phyloP scores from a whole-genome alignment of 179 eudicot genomes.

The Patellifolia procumbens region DNA sequence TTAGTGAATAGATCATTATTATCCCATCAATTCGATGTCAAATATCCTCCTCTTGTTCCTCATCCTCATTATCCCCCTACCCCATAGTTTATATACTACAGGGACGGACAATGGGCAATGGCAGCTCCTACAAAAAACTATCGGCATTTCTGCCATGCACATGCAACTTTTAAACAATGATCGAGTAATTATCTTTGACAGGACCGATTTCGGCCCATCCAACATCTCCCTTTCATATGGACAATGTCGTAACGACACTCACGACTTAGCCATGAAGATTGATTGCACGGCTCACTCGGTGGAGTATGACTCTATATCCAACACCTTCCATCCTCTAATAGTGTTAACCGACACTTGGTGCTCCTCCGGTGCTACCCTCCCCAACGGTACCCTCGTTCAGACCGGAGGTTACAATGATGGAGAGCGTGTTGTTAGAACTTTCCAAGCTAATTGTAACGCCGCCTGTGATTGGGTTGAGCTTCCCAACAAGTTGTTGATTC shows the following conservation, averaged over 20 bases:
- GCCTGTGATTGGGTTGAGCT: constrained; percentile 59
- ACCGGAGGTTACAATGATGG: constrained; percentile 51
- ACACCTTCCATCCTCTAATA: constrained; percentile 46
- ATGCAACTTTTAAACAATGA: constrained; percentile 74
- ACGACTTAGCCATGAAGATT: constrained; percentile 22
- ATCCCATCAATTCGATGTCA: too few relatives aligned
- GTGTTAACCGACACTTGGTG: constrained; percentile 60
- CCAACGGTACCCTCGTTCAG: constrained; percentile 43
- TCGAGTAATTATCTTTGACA: constrained; percentile 59
- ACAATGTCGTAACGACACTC: constrained; percentile 40
- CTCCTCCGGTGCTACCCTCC: constrained; percentile 49
- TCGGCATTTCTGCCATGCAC: constrained; percentile 85
- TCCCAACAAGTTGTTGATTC: constrained; percentile 19
- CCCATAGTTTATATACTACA: too few relatives aligned
- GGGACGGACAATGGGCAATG: too few relatives aligned
- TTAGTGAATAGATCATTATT: neutral
- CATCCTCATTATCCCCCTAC: too few relatives aligned
- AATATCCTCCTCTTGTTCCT: too few relatives aligned
- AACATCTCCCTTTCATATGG: constrained; percentile 49
- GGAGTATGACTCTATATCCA: constrained; percentile 42
- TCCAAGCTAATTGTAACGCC: constrained; percentile 17
- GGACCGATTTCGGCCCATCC: constrained; percentile 59
- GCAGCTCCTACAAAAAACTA: constrained; percentile 42
- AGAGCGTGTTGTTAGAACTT: constrained; percentile 30
- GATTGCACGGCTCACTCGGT: constrained; percentile 72